Percentiles rank a stretch among this genome's conserved stretches.
Evolutionary conservation across 83 land plant genomes (phyloP).

Genomic region (Picea abies): DNA sequence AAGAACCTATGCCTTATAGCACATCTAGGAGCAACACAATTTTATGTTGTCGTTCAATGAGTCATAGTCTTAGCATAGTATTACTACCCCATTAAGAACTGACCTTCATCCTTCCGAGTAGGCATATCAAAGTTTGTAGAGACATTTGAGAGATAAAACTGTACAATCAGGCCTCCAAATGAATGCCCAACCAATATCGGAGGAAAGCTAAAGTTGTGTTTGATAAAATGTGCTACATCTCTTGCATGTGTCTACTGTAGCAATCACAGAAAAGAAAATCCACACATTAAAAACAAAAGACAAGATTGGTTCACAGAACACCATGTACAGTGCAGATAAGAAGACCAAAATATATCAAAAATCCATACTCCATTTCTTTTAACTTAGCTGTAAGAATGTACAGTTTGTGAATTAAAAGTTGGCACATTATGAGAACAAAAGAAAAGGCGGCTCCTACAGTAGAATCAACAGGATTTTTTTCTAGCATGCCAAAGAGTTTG

Average conservation of each 20-base stretch:
- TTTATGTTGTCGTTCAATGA: neutral
- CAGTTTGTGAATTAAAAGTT: neutral
- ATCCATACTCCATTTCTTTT: neutral
- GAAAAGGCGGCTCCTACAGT: neutral
- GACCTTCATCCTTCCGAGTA: neutral
- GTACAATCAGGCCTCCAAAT: conserved; percentile 85
- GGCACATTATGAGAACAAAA: neutral
- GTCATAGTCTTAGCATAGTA: neutral
- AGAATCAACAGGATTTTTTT: neutral
- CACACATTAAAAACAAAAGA: conserved; percentile 11
- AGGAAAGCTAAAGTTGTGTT: conserved; percentile 29
- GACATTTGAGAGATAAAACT: conserved; percentile 59
- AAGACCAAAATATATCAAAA: neutral
- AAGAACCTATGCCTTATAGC: neutral
- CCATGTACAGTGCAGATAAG: neutral
- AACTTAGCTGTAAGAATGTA: neutral
- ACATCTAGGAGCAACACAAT: no score
- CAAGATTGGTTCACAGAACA: neutral
- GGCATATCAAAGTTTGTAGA: neutral
- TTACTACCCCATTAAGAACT: neutral
- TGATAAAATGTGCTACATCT: conserved; percentile 77
- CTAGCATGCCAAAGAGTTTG: no score
- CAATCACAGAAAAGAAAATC: conserved; percentile 2
- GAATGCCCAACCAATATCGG: conserved; percentile 84
- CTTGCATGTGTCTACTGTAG: conserved; percentile 79